phyloP scores from a whole-genome alignment of 441 rosid species.

The Pelargonium fulgidum region DNA sequence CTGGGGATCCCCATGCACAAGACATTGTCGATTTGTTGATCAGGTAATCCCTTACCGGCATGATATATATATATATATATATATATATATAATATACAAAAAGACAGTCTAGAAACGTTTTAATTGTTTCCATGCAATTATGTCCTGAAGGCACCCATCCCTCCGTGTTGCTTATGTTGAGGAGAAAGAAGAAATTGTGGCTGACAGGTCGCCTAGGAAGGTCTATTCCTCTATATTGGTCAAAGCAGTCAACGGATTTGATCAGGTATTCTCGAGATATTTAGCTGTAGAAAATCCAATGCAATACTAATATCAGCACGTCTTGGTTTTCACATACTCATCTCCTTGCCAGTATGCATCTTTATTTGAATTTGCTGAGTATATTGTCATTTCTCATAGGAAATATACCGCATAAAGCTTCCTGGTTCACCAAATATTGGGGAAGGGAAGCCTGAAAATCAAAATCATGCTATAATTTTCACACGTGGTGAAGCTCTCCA shows the following conservation, averaged over 20 bases:
- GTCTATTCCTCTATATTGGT: conserved; percentile 81
- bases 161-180: conserved; percentile 95
- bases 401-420: conserved; percentile 86
- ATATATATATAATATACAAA: background rate
- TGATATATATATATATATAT: conserved; percentile 6
- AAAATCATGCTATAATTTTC: conserved; percentile 86
- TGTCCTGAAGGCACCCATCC: conserved; percentile 66
- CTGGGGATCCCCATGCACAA: conserved; percentile 88
- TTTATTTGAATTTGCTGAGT: background rate
- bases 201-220: conserved; percentile 26
- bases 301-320: background rate
- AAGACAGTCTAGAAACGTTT: conserved; percentile 13
- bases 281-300: conserved; percentile 4
- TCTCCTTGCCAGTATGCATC: background rate
- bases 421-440: conserved; percentile 96
- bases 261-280: conserved; percentile 50
- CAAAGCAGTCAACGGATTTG: conserved; percentile 68
- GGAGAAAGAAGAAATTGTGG: conserved; percentile 77
- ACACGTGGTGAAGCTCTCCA: conserved; percentile 99
- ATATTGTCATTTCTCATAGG: conserved; percentile 36
- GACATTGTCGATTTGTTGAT: conserved; percentile 82
- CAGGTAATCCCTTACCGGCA: conserved; percentile 39
- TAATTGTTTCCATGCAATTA: conserved; percentile 19
- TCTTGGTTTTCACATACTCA: background rate
- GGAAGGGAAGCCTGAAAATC: conserved; percentile 99